Evolutionary conservation across 78 protist genomes (phyloP).

Genomic region (Dictyostelium intermedium): DNA sequence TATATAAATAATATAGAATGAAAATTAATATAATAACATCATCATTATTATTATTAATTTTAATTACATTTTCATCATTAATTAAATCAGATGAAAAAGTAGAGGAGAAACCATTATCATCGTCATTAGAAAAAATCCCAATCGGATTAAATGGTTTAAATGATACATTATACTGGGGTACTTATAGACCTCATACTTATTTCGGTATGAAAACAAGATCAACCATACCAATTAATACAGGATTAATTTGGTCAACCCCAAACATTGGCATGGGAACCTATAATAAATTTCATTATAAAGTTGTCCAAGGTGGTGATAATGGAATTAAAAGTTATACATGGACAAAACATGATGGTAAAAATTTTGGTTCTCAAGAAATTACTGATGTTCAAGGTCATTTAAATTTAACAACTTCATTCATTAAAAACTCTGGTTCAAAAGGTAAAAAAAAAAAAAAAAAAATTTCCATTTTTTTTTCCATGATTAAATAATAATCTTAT

Average conservation of each 20-base stretch:
- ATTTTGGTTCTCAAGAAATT: conserved; percentile 71
- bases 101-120: background rate
- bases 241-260: conserved; percentile 71
- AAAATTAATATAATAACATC: background rate
- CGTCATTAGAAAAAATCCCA: background rate
- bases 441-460: background rate
- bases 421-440: conserved; percentile 35
- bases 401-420: conserved; percentile 36
- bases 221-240: conserved; percentile 37
- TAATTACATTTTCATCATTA: background rate
- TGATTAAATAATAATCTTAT: background rate
- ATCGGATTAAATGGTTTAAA: conserved; percentile 43
- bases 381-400: conserved; percentile 42
- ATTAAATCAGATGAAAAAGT: background rate
- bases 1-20: background rate
- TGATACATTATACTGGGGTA: conserved; percentile 76
- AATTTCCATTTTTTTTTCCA: too few species aligned
- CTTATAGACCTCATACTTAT: conserved; percentile 72
- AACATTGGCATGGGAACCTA: background rate
- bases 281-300: conserved; percentile 2
- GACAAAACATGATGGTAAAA: conserved; percentile 74
- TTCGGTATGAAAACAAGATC: conserved; percentile 67
- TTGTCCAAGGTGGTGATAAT: conserved; percentile 4
- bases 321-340: conserved; percentile 45
- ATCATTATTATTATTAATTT: background rate